Evolutionary conservation across 129 eudicot genomes (phyloP).

Genomic region (Apium graveolens): DNA sequence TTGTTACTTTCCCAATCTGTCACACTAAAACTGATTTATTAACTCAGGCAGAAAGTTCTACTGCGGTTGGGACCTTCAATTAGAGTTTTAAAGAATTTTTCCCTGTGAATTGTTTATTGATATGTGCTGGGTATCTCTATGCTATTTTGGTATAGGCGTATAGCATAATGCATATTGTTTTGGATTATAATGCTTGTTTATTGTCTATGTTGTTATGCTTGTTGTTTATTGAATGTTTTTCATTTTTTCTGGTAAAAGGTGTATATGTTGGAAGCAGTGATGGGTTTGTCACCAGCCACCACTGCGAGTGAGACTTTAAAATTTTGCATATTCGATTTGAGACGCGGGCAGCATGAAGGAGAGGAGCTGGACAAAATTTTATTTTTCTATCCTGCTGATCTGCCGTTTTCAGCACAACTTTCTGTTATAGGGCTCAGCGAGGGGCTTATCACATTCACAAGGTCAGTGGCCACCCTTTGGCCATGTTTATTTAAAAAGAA

Average conservation of each 20-base stretch:
- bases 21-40: not conserved
- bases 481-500: no score
- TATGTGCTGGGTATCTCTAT: not conserved
- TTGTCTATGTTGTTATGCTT: not conserved
- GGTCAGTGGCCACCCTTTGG: slow-evolving; percentile 33
- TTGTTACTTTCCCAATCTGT: not conserved
- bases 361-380: slow-evolving; percentile 91
- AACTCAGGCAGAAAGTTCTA: not conserved
- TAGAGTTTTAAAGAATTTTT: not conserved
- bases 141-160: not conserved
- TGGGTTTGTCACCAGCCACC: slow-evolving; percentile 68
- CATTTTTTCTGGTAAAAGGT: slow-evolving; percentile 20
- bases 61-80: not conserved
- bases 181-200: not conserved
- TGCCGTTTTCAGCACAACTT: slow-evolving; percentile 70
- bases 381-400: slow-evolving; percentile 77
- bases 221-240: not conserved
- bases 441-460: slow-evolving; percentile 96
- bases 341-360: slow-evolving; percentile 93
- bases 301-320: slow-evolving; percentile 47
- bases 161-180: not conserved
- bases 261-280: slow-evolving; percentile 20
- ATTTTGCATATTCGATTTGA: slow-evolving; percentile 80
- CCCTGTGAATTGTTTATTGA: not conserved
- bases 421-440: slow-evolving; percentile 95